phyloP scores from a whole-genome alignment of 371 early-diverging fungal species.

The Mucor ambiguus region DNA sequence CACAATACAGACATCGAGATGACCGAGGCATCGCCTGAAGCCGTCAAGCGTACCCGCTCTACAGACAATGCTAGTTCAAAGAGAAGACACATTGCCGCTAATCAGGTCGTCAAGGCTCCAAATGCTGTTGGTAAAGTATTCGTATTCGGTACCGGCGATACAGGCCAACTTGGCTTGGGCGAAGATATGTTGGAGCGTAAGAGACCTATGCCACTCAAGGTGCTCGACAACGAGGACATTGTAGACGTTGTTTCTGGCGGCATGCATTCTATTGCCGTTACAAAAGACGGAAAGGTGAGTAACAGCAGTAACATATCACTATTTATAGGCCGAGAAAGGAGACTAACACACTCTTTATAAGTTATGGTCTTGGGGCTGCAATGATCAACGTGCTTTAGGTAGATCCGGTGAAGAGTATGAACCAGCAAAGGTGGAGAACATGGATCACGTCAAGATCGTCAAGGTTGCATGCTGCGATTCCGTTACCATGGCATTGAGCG shows the following conservation, averaged over 20 bases:
- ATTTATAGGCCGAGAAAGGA: background rate
- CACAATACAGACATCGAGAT: slow-evolving; percentile 29
- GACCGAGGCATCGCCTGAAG: slow-evolving; percentile 12
- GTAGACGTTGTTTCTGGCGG: slow-evolving; percentile 86
- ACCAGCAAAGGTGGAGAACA: slow-evolving; percentile 64
- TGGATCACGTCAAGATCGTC: slow-evolving; percentile 71
- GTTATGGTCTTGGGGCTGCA: slow-evolving; percentile 97
- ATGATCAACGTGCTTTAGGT: slow-evolving; percentile 98
- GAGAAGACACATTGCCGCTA: slow-evolving; percentile 13
- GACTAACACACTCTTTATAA: slow-evolving; percentile 10
- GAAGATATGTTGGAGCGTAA: slow-evolving; percentile 76
- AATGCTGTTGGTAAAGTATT: slow-evolving; percentile 69
- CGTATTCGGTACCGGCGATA: slow-evolving; percentile 94
- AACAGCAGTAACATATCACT: slow-evolving; percentile 8
- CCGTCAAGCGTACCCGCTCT: slow-evolving; percentile 20
- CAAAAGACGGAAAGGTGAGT: slow-evolving; percentile 71
- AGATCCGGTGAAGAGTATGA: slow-evolving; percentile 80
- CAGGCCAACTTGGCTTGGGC: slow-evolving; percentile 96
- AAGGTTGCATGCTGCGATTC: slow-evolving; percentile 95
- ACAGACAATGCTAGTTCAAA: background rate
- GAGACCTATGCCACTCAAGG: slow-evolving; percentile 73
- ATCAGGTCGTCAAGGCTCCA: slow-evolving; percentile 29
- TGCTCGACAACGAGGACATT: slow-evolving; percentile 65
- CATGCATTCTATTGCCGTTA: slow-evolving; percentile 88
- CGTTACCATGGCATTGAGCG: slow-evolving; percentile 86